Evolutionary conservation across 225 moss, liverwort and hornwort species (phyloP).

Genomic region (Pseudisothecium myosuroides): DNA sequence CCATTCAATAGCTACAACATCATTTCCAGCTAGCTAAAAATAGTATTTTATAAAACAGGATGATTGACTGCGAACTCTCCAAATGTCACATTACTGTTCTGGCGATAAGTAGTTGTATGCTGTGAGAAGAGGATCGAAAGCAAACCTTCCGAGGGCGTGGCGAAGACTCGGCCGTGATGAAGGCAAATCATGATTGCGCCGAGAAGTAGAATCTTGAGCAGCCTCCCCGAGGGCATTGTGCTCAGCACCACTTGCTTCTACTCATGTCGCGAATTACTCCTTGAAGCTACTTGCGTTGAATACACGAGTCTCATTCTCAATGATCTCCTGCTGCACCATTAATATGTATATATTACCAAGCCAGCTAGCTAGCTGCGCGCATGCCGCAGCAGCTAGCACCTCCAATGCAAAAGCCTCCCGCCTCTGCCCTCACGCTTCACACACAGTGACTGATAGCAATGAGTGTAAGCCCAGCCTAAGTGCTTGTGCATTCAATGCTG

Average conservation of each 20-base stretch:
- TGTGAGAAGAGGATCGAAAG: neutral
- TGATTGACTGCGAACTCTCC: neutral
- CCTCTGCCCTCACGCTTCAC: neutral
- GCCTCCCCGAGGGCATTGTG: slow-evolving; percentile 11
- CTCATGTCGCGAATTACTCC: neutral
- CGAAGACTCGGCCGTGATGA: neutral
- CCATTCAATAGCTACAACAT: neutral
- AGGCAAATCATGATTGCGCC: slow-evolving; percentile 4
- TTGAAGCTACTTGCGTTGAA: neutral
- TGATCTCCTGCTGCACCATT: neutral
- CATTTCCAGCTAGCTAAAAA: neutral
- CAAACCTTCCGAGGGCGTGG: slow-evolving; percentile 26
- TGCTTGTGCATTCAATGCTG: neutral
- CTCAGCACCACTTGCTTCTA: neutral
- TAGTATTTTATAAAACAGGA: neutral
- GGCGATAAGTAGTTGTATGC: neutral
- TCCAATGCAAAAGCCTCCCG: neutral
- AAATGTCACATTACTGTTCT: neutral
- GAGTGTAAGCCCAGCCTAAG: neutral
- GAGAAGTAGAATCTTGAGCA: neutral
- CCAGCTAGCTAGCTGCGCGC: neutral
- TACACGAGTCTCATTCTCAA: neutral
- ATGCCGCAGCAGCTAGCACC: neutral
- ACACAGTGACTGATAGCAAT: neutral
- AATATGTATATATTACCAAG: neutral